Base-by-base conservation (phyloP, 192 early-diverging fungal genomes). In the Coemansia sp. region DNA sequence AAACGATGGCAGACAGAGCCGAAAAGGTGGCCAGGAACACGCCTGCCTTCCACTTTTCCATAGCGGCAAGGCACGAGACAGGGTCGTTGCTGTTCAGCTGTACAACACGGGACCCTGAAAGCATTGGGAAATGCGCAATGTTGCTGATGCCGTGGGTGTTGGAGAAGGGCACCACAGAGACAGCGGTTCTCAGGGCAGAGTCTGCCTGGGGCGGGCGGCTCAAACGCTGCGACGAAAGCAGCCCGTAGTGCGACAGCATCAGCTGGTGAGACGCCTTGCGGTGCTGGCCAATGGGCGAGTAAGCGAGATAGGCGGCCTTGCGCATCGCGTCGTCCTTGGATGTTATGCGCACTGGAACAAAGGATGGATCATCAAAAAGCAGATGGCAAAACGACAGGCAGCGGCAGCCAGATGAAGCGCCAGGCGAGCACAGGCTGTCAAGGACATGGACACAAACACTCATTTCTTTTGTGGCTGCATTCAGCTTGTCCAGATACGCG, bases 71-170 rank as follows among this genome's bases (percentile, higher is more conserved):
- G 48, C 78, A 81, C n/a, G 67, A 18, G 20, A 33, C 66, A 4
- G 73, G 58, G 38, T 55, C 63, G 5, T 32, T 63, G 8, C 56
- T 63, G 69, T 60, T 63, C 42, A 75, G 52, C 63, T 81, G 78
- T 8, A 81, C 66, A 7, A 81, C 73, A 28, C 73, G 66, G 14
- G 69, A 81, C 14, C 73, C 78, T 16, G 78, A 72, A 11, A 81
- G 64, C 56, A 81, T 72, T 5, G 78, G 78, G 48, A 72, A 72
- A 51, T 81, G 78, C 1, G 78, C 73, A 33, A 81, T 75, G 20
- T 69, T 75, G 55, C 60, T 66, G n/a, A 81, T 75, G 38, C 73
- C 78, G 31, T 72, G 67, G 22, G 69, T 63, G 38, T 65, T 66
- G 22, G 78, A 48, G 64, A 80, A 75, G 8, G 72, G 71, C 25